Conservation (phyloP, 768 basidiomycete species). For the Crucibulum laeve region DNA sequence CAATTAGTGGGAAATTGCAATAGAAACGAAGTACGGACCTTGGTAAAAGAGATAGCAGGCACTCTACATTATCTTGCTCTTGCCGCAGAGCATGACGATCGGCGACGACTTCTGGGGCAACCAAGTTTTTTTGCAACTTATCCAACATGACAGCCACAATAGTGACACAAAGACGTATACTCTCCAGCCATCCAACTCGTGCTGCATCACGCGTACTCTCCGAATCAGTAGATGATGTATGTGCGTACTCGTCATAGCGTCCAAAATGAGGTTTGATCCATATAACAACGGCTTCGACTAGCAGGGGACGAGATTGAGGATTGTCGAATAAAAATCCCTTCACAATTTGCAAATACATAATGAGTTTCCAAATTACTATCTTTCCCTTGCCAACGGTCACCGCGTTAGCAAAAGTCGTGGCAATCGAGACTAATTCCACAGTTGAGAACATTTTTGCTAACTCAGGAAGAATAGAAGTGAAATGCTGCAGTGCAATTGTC, state of each 20-base stretch:
- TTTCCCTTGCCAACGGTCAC: conserved; percentile 76
- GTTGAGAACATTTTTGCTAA: conserved; percentile 75
- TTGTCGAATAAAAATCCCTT: conserved; percentile 87
- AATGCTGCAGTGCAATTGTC: conserved; percentile 89
- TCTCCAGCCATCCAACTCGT: conserved; percentile 87
- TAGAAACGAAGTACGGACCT: conserved; percentile 42
- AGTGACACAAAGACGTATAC: conserved; percentile 83
- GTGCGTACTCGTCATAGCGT: conserved; percentile 77
- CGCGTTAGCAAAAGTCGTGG: conserved; percentile 84
- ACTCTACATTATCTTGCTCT: conserved; percentile 93
- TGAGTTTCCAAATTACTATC: conserved; percentile 88
- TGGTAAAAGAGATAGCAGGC: conserved; percentile 76
- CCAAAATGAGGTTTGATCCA: conserved; percentile 98
- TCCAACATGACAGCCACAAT: conserved; percentile 88
- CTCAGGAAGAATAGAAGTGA: conserved; percentile 88
- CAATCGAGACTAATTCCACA: conserved; percentile 82
- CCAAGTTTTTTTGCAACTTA: conserved; percentile 77
- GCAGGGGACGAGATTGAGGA: conserved; percentile 66
- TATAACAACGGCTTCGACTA: conserved; percentile 83
- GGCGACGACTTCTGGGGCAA: conserved; percentile 55
- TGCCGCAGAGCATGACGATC: conserved; percentile 62
- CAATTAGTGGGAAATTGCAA: conserved; percentile 5
- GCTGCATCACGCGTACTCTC: conserved; percentile 66
- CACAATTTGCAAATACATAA: conserved; percentile 90
- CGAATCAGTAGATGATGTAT: conserved; percentile 59